Percentiles rank a stretch among this genome's conserved stretches.
These are phyloP conservation scores for Verticillium longisporum DNA, from an alignment of 2,329 filamentous ascomycete genomes.

Conservation along the genomic window DNA sequence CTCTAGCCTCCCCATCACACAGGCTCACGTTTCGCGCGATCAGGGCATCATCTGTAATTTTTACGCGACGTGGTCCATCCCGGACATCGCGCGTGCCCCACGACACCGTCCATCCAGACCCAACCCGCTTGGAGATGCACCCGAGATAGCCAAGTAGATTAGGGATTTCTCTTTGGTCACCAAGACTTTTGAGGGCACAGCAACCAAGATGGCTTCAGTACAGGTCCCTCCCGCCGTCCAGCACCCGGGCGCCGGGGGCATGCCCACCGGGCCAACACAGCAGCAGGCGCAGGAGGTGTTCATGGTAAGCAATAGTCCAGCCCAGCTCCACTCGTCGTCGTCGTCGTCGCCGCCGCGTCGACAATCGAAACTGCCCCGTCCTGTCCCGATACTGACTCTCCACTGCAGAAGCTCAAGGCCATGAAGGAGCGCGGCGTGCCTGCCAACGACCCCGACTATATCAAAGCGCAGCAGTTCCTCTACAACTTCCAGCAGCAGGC, in stretches of 20 bases:
- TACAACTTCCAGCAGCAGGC: constrained; percentile 62
- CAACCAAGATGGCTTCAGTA: constrained; percentile 64
- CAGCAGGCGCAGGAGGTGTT: constrained; percentile 73
- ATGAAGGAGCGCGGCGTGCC: constrained; percentile 84
- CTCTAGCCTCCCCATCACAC: constrained; percentile 6
- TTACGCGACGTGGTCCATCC: constrained; percentile 12
- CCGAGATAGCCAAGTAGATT: constrained; percentile 10
- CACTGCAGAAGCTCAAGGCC: constrained; percentile 71
- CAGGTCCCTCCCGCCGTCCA: constrained; percentile 65
- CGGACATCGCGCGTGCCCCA: neutral
- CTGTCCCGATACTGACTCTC: constrained; percentile 3
- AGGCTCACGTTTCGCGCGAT: constrained; percentile 12
- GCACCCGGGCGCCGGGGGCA: constrained; percentile 49
- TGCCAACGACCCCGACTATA: constrained; percentile 76
- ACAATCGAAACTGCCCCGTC: neutral
- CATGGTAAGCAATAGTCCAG: constrained; percentile 38
- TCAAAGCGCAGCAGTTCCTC: constrained; percentile 74
- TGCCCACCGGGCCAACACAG: constrained; percentile 64
- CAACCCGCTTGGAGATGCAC: constrained; percentile 11
- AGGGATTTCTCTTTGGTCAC: constrained; percentile 9
- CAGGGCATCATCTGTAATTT: constrained; percentile 4
- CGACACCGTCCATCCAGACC: constrained; percentile 6
- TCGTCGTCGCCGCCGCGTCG: neutral
- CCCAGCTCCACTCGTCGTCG: too few relatives aligned
- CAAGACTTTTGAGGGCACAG: constrained; percentile 5